Evolutionary conservation across 768 basidiomycete genomes (phyloP).

Genomic region (Suillus occidentalis): DNA sequence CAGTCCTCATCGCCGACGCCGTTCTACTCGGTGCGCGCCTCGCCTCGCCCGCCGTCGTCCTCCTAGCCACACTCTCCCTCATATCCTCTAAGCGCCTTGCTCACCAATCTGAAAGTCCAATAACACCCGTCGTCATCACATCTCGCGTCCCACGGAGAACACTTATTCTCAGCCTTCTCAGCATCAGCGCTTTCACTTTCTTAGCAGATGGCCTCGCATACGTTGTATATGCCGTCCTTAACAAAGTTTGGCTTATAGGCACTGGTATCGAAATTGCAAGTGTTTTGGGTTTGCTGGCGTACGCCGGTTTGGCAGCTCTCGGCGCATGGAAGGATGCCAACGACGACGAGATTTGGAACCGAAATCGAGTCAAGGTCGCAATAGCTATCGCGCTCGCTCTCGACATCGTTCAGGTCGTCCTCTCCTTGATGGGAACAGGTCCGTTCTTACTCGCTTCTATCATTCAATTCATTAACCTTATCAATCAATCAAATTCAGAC

Average conservation of each 20-base stretch:
- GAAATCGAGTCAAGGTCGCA: slow-evolving; percentile 55
- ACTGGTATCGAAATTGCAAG: slow-evolving; percentile 70
- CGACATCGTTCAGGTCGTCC: slow-evolving; percentile 58
- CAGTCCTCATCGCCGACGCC: slow-evolving; percentile 13
- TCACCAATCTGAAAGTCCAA: slow-evolving; percentile 53
- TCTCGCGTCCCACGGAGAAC: slow-evolving; percentile 72
- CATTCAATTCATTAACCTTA: slow-evolving; percentile 6
- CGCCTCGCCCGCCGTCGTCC: slow-evolving; percentile 65
- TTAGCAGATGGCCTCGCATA: slow-evolving; percentile 77
- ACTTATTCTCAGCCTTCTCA: slow-evolving; percentile 70
- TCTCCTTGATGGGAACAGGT: slow-evolving; percentile 37
- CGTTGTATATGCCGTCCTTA: slow-evolving; percentile 61
- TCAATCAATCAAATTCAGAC: slow-evolving; percentile 13
- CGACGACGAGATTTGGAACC: slow-evolving; percentile 66
- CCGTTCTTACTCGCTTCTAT: slow-evolving; percentile 22
- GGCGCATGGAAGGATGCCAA: slow-evolving; percentile 80
- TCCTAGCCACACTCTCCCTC: slow-evolving; percentile 62
- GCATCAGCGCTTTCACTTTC: slow-evolving; percentile 69
- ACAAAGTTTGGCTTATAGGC: slow-evolving; percentile 60
- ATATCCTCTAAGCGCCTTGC: slow-evolving; percentile 47
- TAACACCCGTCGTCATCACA: slow-evolving; percentile 77
- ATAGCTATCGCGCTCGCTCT: slow-evolving; percentile 53
- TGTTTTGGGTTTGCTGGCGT: slow-evolving; percentile 66
- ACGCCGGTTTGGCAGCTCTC: slow-evolving; percentile 68
- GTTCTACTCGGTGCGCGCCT: slow-evolving; percentile 61